Evolutionary conservation across 495 filamentous ascomycete species (phyloP).

Genomic region (Rhypophila decipiens): DNA sequence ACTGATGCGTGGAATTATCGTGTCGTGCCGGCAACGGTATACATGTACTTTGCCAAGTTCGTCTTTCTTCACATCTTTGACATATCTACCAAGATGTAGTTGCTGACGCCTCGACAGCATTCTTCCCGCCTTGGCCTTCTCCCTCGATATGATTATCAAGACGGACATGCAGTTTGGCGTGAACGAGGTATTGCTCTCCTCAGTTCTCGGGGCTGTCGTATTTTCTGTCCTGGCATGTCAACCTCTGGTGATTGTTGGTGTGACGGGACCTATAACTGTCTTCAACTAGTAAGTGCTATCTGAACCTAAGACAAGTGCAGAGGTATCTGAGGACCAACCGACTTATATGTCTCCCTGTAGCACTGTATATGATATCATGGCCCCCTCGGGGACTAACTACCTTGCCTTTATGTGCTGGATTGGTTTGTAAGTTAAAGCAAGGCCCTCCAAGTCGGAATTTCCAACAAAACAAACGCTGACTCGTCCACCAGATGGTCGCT

Average conservation of each 20-base stretch:
- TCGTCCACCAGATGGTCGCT: conserved; percentile 57
- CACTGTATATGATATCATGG: conserved; percentile 78
- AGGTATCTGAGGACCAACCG: background rate
- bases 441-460: no score
- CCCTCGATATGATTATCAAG: conserved; percentile 78
- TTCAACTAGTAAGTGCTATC: conserved; percentile 61
- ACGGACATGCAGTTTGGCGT: conserved; percentile 75
- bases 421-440: conserved; percentile 57
- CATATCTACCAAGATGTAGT: background rate
- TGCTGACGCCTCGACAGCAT: conserved; percentile 47
- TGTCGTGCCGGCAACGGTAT: conserved; percentile 72
- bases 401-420: conserved; percentile 84
- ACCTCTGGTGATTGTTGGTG: conserved; percentile 80
- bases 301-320: background rate
- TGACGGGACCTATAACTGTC: conserved; percentile 83
- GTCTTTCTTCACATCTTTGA: conserved; percentile 14
- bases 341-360: conserved; percentile 23
- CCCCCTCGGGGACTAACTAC: conserved; percentile 61
- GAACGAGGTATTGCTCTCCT: conserved; percentile 76
- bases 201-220: conserved; percentile 69
- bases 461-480: background rate
- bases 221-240: conserved; percentile 72
- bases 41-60: conserved; percentile 90
- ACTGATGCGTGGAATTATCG: conserved; percentile 80
- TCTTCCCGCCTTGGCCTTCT: conserved; percentile 75